A percentile compares a stretch with the other conserved stretches of the same genome.
phyloP scores from a whole-genome alignment of 139 green algal genomes.

The Choricystis sp. region DNA sequence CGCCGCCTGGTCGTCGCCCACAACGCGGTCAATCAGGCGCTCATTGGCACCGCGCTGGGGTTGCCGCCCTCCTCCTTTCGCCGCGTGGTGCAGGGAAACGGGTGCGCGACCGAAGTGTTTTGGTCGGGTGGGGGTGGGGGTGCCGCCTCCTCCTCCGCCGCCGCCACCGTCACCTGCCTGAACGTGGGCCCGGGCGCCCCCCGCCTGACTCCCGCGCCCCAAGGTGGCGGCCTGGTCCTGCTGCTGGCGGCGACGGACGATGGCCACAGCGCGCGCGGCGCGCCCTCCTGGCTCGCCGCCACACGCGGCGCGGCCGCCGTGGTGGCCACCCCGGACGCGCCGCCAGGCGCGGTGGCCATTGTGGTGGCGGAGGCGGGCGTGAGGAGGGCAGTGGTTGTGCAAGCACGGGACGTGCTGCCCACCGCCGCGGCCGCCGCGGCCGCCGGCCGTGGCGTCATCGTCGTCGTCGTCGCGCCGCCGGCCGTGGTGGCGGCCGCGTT shows the following conservation, averaged over 20 bases:
- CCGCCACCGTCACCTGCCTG: background rate
- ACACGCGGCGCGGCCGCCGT: background rate
- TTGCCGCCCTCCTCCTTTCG: constrained; percentile 64
- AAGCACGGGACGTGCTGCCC: background rate
- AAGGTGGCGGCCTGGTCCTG: background rate
- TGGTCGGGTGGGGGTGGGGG: no score
- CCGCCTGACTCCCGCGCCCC: background rate
- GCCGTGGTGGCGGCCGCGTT: background rate
- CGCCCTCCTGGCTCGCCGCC: no score
- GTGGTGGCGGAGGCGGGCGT: background rate
- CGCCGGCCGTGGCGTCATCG: no score
- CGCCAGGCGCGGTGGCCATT: background rate
- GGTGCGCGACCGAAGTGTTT: background rate
- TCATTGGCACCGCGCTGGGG: constrained; percentile 60
- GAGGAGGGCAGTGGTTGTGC: no score
- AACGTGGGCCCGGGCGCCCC: background rate
- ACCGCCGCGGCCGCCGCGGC: no score
- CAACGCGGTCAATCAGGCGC: constrained; percentile 84
- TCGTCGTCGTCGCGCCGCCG: background rate
- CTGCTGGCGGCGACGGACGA: background rate
- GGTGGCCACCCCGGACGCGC: no score
- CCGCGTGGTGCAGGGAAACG: constrained; percentile 41
- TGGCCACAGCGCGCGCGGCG: background rate
- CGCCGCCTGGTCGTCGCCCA: constrained; percentile 79
- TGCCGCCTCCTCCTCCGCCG: no score